Evolutionary conservation across 768 basidiomycete species (phyloP).

Genomic region (Mycena olivaceomarginata): DNA sequence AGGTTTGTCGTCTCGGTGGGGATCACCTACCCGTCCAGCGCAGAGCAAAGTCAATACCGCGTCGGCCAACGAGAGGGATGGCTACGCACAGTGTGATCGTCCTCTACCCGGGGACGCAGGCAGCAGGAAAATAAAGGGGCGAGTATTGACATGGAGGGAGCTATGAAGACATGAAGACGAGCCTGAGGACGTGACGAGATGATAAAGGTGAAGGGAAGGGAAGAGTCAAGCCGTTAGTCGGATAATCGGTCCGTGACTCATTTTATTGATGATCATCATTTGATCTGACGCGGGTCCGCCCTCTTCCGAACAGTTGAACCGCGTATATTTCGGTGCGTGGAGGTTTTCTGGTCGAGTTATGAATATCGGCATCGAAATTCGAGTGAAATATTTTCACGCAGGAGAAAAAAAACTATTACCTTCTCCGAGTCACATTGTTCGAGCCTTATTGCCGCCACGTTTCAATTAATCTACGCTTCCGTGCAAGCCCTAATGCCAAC

Average conservation of each 20-base stretch:
- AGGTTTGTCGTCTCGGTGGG: constrained; percentile 26
- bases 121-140: constrained; percentile 14
- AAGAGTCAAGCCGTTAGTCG: constrained; percentile 8
- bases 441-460: too few species aligned
- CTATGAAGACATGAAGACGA: constrained; percentile 13
- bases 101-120: neutral
- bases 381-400: too few species aligned
- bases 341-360: too few species aligned
- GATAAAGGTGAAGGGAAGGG: neutral
- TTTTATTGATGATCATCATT: constrained; percentile 13
- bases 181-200: constrained; percentile 1
- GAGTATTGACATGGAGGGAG: constrained; percentile 22
- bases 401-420: too few species aligned
- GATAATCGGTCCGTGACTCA: constrained; percentile 2
- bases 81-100: constrained; percentile 26
- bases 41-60: neutral
- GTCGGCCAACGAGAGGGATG: neutral
- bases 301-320: too few species aligned
- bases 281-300: neutral
- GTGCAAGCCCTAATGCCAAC: too few species aligned
- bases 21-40: constrained; percentile 14
- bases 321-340: too few species aligned
- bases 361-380: too few species aligned
- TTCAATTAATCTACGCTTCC: too few species aligned
- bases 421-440: too few species aligned